Base-by-base conservation (phyloP, 208 protist species). In the Angomonas ambiguus region DNA sequence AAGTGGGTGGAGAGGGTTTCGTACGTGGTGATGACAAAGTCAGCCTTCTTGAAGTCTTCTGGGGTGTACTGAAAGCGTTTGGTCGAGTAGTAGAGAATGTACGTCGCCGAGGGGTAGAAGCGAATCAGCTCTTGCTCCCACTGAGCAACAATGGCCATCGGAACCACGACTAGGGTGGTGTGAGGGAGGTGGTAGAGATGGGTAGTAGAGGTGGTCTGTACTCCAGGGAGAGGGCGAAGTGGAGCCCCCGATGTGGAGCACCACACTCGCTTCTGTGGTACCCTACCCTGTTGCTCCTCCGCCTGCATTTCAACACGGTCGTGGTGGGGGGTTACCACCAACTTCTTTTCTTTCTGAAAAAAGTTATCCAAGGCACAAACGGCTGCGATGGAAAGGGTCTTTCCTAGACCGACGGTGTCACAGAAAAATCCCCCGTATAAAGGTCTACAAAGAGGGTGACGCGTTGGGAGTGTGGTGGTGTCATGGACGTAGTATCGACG, bases 11-110 rank as follows among this genome's bases (percentile, higher is more conserved):
- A 71, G 58, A 88, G 53, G 2, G 82, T 88, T 51, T 88, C 82
- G 71, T 85, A 88, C n/a, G 79, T 85, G 10, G 82, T 85, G 64
- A 88, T 60, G 49, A 88, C 77, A 57, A 88, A 82, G 64, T 88
- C 82, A 1, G 76, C 79, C 0, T 51, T 28, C 16, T 33, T 42
- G 34, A 85, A 56, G 58, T 88, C 73, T 2, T 64, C 65, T 27
- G 62, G 65, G 27, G 76, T 79, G 67, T 82, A 85, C 28, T 67
- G 65, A 10, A 53, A 35, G 1, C 76, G 78, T 51, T 75, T 76
- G 18, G 58, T 28, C 1, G 78, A 78, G 68, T 88, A 75, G 75
- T 78, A 85, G 30, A 88, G 56, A 20, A 88, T 70, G 67, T 79
- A 85, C 11, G 51, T 67, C 4, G 76, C 73, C 24, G 31, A 41